Evolutionary conservation across 352 stramenopile species (phyloP).

Genomic region (Blastocystis sp.): DNA sequence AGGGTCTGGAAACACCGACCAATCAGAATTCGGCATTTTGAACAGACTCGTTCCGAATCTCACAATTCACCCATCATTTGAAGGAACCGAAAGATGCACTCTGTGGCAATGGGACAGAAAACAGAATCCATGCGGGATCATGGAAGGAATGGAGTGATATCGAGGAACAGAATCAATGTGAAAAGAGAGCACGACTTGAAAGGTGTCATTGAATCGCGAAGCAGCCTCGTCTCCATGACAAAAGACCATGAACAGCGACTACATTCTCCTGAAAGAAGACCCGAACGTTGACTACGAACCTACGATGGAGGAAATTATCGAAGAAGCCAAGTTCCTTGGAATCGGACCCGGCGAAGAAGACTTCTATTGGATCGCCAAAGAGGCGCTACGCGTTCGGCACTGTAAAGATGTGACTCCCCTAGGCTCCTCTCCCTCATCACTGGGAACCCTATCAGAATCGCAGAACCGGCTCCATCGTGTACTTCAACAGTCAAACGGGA

Average conservation of each 20-base stretch:
- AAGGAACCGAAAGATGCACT: too few species aligned
- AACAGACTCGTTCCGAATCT: too few species aligned
- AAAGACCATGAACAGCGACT: constrained; percentile 39
- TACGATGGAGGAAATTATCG: constrained; percentile 12
- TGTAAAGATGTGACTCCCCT: neutral
- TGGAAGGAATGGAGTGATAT: too few species aligned
- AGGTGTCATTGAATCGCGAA: too few species aligned
- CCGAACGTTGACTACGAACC: constrained; percentile 17
- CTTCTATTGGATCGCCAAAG: constrained; percentile 31
- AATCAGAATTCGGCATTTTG: constrained; percentile 23
- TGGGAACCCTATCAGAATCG: constrained; percentile 25
- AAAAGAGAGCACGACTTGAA: too few species aligned
- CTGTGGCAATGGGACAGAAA: too few species aligned
- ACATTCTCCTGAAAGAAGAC: constrained; percentile 40
- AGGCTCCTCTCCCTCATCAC: constrained; percentile 31
- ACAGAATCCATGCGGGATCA: too few species aligned
- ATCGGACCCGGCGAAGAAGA: neutral
- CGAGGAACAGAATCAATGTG: too few species aligned
- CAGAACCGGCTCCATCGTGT: neutral
- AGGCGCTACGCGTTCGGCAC: neutral
- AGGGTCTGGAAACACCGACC: neutral
- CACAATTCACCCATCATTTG: too few species aligned
- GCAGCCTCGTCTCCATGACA: too few species aligned
- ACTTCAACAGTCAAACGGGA: constrained; percentile 40
- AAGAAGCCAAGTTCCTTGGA: constrained; percentile 20